phyloP scores from a whole-genome alignment of 495 filamentous ascomycete genomes.

The Aspergillus baeticus region DNA sequence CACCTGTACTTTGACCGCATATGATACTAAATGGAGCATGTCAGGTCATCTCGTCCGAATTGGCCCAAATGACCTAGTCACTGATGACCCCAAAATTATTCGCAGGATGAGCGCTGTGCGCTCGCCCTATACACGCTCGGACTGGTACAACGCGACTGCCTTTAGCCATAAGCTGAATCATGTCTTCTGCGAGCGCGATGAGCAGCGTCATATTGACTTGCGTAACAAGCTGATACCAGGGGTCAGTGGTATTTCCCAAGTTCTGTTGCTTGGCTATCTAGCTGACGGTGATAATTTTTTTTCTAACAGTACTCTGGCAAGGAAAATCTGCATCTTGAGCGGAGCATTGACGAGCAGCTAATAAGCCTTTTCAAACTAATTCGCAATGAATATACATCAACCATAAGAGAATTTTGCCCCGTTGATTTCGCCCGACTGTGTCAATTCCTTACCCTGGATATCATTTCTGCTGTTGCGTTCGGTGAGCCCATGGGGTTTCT shows the following conservation, averaged over 20 bases:
- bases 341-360: background rate
- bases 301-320: background rate
- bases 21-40: background rate
- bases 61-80: slow-evolving; percentile 4
- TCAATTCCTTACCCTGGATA: background rate
- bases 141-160: background rate
- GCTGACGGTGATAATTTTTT: no score
- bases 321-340: background rate
- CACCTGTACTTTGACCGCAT: no score
- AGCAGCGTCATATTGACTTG: no score
- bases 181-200: no score
- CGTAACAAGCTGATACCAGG: background rate
- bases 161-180: no score
- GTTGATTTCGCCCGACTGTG: background rate
- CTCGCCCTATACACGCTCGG: background rate
- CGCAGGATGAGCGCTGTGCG: no score
- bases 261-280: background rate
- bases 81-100: background rate
- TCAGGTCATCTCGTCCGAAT: slow-evolving; percentile 6
- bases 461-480: background rate
- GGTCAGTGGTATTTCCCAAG: background rate
- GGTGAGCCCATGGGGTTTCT: background rate
- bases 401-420: background rate
- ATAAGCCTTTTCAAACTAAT: background rate
- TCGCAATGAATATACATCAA: background rate